Evolutionary conservation across 2,329 filamentous ascomycete genomes (phyloP).

Genomic region (Fusarium sp.): DNA sequence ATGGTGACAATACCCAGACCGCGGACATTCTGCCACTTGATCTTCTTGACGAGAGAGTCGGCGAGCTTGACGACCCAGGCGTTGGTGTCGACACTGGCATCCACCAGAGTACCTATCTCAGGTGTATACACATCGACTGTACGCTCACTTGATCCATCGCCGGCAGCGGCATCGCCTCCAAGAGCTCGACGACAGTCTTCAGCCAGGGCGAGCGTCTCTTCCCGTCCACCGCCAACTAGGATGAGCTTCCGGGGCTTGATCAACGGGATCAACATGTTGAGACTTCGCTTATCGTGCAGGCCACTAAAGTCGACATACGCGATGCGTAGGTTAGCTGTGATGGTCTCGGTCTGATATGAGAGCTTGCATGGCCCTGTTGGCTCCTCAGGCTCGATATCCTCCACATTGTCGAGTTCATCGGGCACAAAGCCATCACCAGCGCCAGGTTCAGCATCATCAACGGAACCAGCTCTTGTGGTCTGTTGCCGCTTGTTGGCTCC

Average conservation of each 20-base stretch:
- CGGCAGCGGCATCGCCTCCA: slow-evolving; percentile 23
- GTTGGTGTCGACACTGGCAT: slow-evolving; percentile 97
- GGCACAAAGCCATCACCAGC: slow-evolving; percentile 53
- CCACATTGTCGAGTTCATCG: slow-evolving; percentile 70
- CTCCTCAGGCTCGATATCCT: slow-evolving; percentile 65
- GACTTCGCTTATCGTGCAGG: slow-evolving; percentile 90
- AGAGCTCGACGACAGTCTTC: slow-evolving; percentile 81
- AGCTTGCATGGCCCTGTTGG: slow-evolving; percentile 79
- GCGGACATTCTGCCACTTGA: slow-evolving; percentile 95
- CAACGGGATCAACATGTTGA: slow-evolving; percentile 94
- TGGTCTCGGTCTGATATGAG: slow-evolving; percentile 69
- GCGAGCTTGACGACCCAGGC: slow-evolving; percentile 96
- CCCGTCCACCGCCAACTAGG: slow-evolving; percentile 82
- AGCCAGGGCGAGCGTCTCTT: slow-evolving; percentile 84
- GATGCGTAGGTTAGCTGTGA: slow-evolving; percentile 80
- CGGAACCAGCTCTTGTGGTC: slow-evolving; percentile 53
- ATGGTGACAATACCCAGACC: slow-evolving; percentile 93
- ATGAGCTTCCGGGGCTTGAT: slow-evolving; percentile 96
- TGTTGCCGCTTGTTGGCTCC: slow-evolving; percentile 72
- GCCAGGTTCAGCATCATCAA: slow-evolving; percentile 59
- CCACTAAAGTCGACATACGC: slow-evolving; percentile 93
- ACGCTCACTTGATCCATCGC: slow-evolving; percentile 51
- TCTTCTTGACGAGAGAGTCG: slow-evolving; percentile 82
- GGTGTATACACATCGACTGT: slow-evolving; percentile 85
- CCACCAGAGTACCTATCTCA: slow-evolving; percentile 75